Base-by-base conservation (phyloP, 2,329 filamentous ascomycete genomes). In the Penicillium sp. region DNA sequence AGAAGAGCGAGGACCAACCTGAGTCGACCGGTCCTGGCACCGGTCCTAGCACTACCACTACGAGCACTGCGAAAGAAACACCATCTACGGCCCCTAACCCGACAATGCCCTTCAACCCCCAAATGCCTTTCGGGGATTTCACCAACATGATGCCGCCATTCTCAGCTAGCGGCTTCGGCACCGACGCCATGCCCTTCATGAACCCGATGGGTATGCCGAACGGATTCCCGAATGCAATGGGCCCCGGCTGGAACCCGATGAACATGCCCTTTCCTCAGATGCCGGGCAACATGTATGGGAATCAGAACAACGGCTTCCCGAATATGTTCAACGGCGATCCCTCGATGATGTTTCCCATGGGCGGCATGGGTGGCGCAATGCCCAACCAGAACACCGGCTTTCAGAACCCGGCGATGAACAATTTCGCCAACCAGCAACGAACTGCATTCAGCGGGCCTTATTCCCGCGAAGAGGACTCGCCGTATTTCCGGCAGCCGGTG, bases 401-500 rank as follows among this genome's bases (percentile, higher is more conserved):
- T 54, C 67, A 74, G 41, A 70, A 70, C 52, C 64, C 67, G 47
- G 76, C 67, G 39, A 73, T 73, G 63, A 75, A 75, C 31, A 73
- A 73, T 50, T 87, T 86, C 62, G 79, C 83, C 12, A 87, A 87
- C 65, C 85, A 88, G 68, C 84, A 87, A 68, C 78, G 82, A 56
- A 83, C 80, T 25, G 72, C 79, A 38, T 83, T 85, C 67, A 79
- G 79, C 37, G 81, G 82, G 17, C 81, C 82, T 12, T 78, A 82
- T 60, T 83, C 84, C 2, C 88, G 84, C 59, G 86, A 87, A 64
- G 91, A 96, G 57, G 92, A 96, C 59, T 91, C 92, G 61, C 91
- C 95, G 6, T 99, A 99, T 78, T 96, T 98, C 75, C 86, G 95
- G 59, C 94, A 96, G 75, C 95, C 95, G 0, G 91, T 98, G 63